These are phyloP conservation scores for Gautieria morchelliformis DNA, from an alignment of 768 basidiomycete species.

Conservation along the genomic window DNA sequence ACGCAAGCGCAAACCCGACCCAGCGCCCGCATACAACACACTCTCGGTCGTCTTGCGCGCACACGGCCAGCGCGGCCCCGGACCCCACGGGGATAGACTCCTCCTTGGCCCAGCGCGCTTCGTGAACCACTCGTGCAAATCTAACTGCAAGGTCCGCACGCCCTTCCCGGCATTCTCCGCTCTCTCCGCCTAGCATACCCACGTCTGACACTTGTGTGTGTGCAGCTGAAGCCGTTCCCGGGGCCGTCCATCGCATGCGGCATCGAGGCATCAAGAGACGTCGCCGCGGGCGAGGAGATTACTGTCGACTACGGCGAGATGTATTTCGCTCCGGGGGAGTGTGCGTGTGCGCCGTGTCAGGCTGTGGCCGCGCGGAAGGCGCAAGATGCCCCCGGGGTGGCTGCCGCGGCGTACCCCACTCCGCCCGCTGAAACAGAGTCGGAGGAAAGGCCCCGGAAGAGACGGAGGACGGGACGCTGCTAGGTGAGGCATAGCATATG, in stretches of 20 bases:
- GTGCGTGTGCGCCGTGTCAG: slow-evolving; percentile 13
- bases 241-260: neutral
- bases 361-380: too few relatives aligned
- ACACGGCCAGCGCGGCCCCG: neutral
- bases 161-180: too few relatives aligned
- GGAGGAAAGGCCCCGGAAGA: too few relatives aligned
- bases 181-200: too few relatives aligned
- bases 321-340: neutral
- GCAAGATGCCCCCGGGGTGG: too few relatives aligned
- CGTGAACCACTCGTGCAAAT: neutral
- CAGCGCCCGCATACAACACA: neutral
- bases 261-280: neutral
- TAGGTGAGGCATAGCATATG: too few relatives aligned
- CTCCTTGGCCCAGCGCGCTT: neutral
- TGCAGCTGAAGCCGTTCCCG: neutral
- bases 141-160: neutral
- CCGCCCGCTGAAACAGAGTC: too few relatives aligned
- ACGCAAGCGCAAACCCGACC: neutral
- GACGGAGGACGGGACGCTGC: too few relatives aligned
- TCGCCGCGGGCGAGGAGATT: neutral
- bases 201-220: neutral
- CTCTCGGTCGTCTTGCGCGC: neutral
- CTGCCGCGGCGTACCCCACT: too few relatives aligned
- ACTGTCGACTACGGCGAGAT: neutral
- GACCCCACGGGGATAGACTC: neutral